Percentiles rank a stretch among this genome's conserved stretches.
Evolutionary conservation across 1,139 yeast genomes (phyloP).

Genomic region (Yamadazyma mexicana): DNA sequence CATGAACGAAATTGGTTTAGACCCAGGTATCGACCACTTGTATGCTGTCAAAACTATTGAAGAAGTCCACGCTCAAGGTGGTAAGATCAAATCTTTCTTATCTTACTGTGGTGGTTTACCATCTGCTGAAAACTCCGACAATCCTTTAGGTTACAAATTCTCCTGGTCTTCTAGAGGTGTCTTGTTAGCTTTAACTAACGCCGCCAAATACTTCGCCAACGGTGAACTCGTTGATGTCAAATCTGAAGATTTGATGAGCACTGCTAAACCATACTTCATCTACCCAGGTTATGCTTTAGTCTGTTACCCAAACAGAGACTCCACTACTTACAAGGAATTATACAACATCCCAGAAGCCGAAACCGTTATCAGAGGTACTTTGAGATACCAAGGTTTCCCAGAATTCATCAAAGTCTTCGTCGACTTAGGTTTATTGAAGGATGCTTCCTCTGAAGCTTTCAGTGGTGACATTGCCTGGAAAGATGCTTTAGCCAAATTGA

Average conservation of each 20-base stretch:
- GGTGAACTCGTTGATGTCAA: constrained; percentile 78
- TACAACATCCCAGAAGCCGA: constrained; percentile 97
- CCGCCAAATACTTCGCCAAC: constrained; percentile 85
- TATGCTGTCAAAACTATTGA: constrained; percentile 97
- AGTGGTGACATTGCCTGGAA: constrained; percentile 73
- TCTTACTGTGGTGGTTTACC: constrained; percentile 99
- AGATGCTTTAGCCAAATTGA: constrained; percentile 73
- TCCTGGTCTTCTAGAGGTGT: constrained; percentile 99
- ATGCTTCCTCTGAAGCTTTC: constrained; percentile 64
- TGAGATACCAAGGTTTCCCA: constrained; percentile 98
- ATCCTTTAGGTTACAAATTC: constrained; percentile 97
- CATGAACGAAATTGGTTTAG: constrained; percentile 93
- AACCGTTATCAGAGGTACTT: constrained; percentile 93
- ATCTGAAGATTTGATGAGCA: constrained; percentile 91
- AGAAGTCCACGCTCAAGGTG: constrained; percentile 89
- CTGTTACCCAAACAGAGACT: constrained; percentile 97
- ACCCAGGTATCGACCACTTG: constrained; percentile 97
- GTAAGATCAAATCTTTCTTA: constrained; percentile 89
- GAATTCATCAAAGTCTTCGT: constrained; percentile 94
- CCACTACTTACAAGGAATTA: constrained; percentile 88
- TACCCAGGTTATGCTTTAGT: constrained; percentile 95
- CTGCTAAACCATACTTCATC: constrained; percentile 93
- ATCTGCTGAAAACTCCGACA: constrained; percentile 95
- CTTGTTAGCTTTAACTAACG: constrained; percentile 88
- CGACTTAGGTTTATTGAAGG: constrained; percentile 89